Evolutionary conservation across 1,139 yeast genomes (phyloP), one percentile per base, ranked within the genome.

Genomic region (Sugiyamaella xylanicola): DNA sequence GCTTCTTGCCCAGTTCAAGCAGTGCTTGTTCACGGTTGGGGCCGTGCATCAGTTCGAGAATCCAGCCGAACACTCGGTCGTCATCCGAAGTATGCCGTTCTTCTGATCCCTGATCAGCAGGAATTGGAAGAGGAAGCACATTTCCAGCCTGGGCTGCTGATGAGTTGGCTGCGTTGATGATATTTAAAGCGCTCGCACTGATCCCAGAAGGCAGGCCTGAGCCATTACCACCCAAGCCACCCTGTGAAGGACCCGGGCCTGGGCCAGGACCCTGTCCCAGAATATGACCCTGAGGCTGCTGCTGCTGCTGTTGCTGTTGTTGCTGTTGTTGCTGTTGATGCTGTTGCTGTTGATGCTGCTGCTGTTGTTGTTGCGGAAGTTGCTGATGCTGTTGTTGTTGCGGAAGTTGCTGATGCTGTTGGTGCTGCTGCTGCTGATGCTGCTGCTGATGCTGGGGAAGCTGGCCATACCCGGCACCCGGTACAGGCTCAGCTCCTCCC

Each of bases 21-120:
- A 93, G 77, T 1, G 99, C 98, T 65, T 93, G 89, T 67, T 93
- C 99, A 65, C 95, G 83, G 67, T 88, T 88, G 41, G 92, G 87
- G 0, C 97, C 97, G 56, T 89, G 86, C 40, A 90, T 91, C 54
- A 93, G 77, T 69, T 92, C 97, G 29, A 87, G 80, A 50, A 93
- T 87, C 97, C 97, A 90, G 61, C 85, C 86, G 69, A 86, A 88
- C 15, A 92, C 95, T 68, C 89, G 88, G 58, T 88, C 90, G 70
- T 91, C 96, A 59, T 86, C 90, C 39, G 89, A 74, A 0, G 95
- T 91, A 59, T 81, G 83, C 37, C 63, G 54, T 35, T 51, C 55
- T 7, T 21, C 51, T 17, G 25, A 17, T 15, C 35, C 36, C 2
- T 35, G 27, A 9, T 19, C 44, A 4, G 22, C 54, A 8, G 39